Evolutionary conservation across 1,139 yeast species (phyloP), one percentile per base, ranked within the genome.

Genomic region (Hanseniaspora gamundiae): DNA sequence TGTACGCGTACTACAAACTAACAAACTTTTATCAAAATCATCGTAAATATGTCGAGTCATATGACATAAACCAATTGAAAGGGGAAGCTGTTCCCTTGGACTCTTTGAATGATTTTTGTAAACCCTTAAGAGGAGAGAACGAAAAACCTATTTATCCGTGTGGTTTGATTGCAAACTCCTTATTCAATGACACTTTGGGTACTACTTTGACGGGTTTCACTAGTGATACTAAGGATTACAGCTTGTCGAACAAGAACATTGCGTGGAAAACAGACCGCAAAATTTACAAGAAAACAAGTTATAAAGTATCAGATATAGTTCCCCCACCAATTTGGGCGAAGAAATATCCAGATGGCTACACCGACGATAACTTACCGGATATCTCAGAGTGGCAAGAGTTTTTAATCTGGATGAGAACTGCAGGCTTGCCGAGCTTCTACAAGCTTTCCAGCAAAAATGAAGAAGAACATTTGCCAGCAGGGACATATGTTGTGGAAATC

Each of bases 391-490:
- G 93, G 91, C 76, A 71, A 49, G 86, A 85, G 56, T 79, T 91
- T 59, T 97, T 91, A 65, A 91, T 88, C 61, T 91, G 99, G 99
- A 88, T 91, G 96, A 78, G 87, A 56, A 80, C 97, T 2, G 81
- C 96, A 3, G 97, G 91, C 1, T 70, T 93, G 49, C 80, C 97
- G 9, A 78, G 78, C 27, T 91, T 93, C 59, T 77, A 84, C 56
- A 87, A 87, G 62, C 68, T 91, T 58, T 86, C 82, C 3, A 68
- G 78, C 51, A 76, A 95, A 58, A 88, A 88, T 60, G 94, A 86
- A 59, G 61, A 78, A 39, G 76, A 75, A 29, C 60, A 67, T 2
- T 64, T 91, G 54, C 58, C 63, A 6, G 64, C 69, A 5, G 98
- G 98, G 19, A 71, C 71, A 4, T 91, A 91, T 61, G 77, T 77